Percentiles rank a stretch among this genome's conserved stretches.
Conservation (phyloP, 306 rosid species). For the Glycine soja region DNA sequence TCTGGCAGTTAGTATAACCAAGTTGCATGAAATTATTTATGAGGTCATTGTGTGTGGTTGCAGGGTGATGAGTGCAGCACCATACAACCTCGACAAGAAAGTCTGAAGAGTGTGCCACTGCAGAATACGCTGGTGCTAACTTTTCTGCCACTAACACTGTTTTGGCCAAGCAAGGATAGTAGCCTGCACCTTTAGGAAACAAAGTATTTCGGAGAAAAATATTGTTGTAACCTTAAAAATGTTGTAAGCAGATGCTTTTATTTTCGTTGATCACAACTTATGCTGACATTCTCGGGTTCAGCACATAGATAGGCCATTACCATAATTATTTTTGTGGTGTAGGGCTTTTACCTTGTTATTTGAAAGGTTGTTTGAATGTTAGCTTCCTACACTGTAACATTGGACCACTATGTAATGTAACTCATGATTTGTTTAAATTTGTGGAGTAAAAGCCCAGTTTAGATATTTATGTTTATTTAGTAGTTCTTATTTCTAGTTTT, state of each 20-base stretch:
- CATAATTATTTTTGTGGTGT: conserved; percentile 31
- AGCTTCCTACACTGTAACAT: conserved; percentile 30
- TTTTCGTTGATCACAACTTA: conserved; percentile 38
- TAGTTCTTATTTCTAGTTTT: conserved; percentile 1
- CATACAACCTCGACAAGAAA: conserved; percentile 73
- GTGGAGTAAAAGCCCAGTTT: conserved; percentile 43
- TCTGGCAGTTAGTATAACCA: no score
- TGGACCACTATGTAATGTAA: conserved; percentile 33
- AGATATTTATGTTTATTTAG: conserved; percentile 21
- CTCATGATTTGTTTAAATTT: conserved; percentile 18
- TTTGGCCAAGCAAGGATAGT: conserved; percentile 47
- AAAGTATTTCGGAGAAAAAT: conserved; percentile 36
- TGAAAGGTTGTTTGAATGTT: conserved; percentile 34
- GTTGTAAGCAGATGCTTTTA: conserved; percentile 44
- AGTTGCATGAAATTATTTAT: background rate
- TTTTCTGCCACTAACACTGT: conserved; percentile 36
- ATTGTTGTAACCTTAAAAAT: conserved; percentile 50
- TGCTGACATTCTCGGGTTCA: conserved; percentile 42
- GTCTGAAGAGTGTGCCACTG: conserved; percentile 52
- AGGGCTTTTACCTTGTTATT: conserved; percentile 43
- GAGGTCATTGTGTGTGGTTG: background rate
- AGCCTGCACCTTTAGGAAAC: conserved; percentile 6
- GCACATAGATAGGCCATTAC: conserved; percentile 41
- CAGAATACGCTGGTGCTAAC: conserved; percentile 62
- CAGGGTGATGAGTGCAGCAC: conserved; percentile 85